A percentile compares a stretch with the other conserved stretches of the same genome.
Evolutionary conservation across 1,139 yeast species (phyloP).

Genomic region (Pichia inconspicua): DNA sequence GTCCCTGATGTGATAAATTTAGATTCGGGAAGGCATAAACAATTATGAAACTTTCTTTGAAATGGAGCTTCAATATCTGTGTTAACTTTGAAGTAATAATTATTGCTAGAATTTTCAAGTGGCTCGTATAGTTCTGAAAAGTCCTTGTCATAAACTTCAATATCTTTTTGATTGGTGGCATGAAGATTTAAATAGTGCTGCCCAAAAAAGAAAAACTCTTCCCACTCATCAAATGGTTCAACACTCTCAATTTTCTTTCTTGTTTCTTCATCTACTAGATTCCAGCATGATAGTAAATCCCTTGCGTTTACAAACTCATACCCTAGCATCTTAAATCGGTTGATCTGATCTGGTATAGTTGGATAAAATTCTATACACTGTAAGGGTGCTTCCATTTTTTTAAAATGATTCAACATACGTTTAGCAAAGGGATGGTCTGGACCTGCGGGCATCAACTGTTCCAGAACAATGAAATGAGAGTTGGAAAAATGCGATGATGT

Average conservation of each 20-base stretch:
- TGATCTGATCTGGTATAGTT: conserved; percentile 39
- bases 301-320: conserved; percentile 44
- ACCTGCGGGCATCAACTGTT: conserved; percentile 66
- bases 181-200: conserved; percentile 70
- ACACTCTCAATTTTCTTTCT: conserved; percentile 40
- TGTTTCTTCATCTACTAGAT: conserved; percentile 32
- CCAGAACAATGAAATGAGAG: conserved; percentile 60
- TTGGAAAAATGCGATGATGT: conserved; percentile 40
- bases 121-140: not conserved
- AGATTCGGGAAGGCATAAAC: conserved; percentile 33
- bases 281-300: conserved; percentile 57
- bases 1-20: conserved; percentile 50
- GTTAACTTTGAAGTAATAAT: conserved; percentile 5
- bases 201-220: conserved; percentile 68
- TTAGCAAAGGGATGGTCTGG: conserved; percentile 58
- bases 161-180: conserved; percentile 39
- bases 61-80: not conserved
- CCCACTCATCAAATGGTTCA: conserved; percentile 79
- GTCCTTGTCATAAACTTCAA: conserved; percentile 6
- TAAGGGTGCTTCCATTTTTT: conserved; percentile 59
- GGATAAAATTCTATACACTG: conserved; percentile 60
- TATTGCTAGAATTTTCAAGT: not conserved
- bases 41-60: conserved; percentile 13
- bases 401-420: conserved; percentile 69
- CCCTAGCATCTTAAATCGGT: conserved; percentile 42